Base-by-base conservation (phyloP, 306 rosid genomes). In the Bauhinia variegata region DNA sequence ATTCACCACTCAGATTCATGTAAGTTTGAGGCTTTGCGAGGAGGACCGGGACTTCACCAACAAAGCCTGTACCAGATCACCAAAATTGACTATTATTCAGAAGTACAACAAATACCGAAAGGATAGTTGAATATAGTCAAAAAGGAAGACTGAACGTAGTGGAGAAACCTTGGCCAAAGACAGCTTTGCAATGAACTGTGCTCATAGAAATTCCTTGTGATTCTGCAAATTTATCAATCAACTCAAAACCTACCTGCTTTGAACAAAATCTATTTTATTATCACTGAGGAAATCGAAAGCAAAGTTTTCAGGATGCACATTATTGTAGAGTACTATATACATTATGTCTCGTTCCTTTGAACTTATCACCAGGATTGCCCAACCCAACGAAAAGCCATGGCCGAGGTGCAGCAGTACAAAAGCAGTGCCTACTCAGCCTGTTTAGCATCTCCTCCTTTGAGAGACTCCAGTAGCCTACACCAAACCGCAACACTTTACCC, bases 21-120 rank as follows among this genome's bases (percentile, higher is more conserved):
- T 88, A 93, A 60, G 99, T 93, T 66, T 93, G 99, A 81, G 99
- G 99, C 85, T 90, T 93, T 66, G 97, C 92, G 70, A 93, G 89
- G 72, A 93, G 71, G 73, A 93, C 86, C 11, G 97, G 96, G 63
- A 67, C 72, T n/a, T 82, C 95, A 48, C 84, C 95, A 56, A 88
- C 95, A 80, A 83, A 88, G 70, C 97, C 95, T 93, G 79, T 6
- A 67, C 69, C 23, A 58, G 50, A 63, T 47, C 31, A 68, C 30
- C 65, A 52, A 60, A 67, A 12, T 62, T 34, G 65, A 68, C 23
- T 77, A 56, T 59, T 62, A 66, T 57, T 67, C 73, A 72, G 23
- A 60, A 71, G 61, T 11, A 18, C 44, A 70, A 77, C n/a, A 73
- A 61, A 19, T 28, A 49, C 30, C 2, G 58, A 47, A 59, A 50